phyloP scores from a whole-genome alignment of 805 yeast genomes.

The Millerozyma acaciae region DNA sequence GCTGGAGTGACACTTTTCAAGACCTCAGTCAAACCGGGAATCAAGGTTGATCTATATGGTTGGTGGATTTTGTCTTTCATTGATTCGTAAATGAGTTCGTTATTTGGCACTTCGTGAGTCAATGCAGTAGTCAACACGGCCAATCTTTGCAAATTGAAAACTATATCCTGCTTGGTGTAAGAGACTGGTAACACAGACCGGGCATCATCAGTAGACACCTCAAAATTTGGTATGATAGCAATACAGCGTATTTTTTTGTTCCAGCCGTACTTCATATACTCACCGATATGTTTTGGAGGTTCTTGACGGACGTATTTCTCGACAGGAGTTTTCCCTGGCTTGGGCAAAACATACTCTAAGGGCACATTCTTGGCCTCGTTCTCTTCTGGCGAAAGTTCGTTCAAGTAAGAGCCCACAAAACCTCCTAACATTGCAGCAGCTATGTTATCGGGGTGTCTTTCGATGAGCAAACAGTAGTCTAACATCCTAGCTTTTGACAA shows the following conservation, averaged over 20 bases:
- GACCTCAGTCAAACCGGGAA: conserved; percentile 87
- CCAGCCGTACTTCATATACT: conserved; percentile 84
- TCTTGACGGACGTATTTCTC: conserved; percentile 28
- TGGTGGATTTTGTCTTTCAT: conserved; percentile 98
- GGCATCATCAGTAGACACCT: conserved; percentile 87
- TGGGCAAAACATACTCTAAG: conserved; percentile 77
- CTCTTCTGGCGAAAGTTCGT: conserved; percentile 73
- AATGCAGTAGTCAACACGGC: conserved; percentile 91
- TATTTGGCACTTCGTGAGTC: conserved; percentile 77
- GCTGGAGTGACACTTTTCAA: conserved; percentile 76
- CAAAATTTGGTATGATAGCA: conserved; percentile 90
- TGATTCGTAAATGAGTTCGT: conserved; percentile 81
- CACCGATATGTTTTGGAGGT: conserved; percentile 87
- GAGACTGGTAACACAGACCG: conserved; percentile 84
- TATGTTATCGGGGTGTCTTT: conserved; percentile 97
- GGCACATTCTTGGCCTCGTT: conserved; percentile 77
- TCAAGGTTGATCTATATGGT: conserved; percentile 88
- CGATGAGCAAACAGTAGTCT: conserved; percentile 95
- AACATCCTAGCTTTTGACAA: conserved; percentile 73
- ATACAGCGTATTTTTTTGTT: conserved; percentile 77
- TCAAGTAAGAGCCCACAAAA: conserved; percentile 89
- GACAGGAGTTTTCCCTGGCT: conserved; percentile 57
- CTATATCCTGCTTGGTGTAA: conserved; percentile 75
- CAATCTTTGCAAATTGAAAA: conserved; percentile 88
- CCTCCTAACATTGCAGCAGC: conserved; percentile 99